These are phyloP conservation scores for Scutellaria galericulata DNA, from an alignment of 257 asterid species.

Conservation along the genomic window DNA sequence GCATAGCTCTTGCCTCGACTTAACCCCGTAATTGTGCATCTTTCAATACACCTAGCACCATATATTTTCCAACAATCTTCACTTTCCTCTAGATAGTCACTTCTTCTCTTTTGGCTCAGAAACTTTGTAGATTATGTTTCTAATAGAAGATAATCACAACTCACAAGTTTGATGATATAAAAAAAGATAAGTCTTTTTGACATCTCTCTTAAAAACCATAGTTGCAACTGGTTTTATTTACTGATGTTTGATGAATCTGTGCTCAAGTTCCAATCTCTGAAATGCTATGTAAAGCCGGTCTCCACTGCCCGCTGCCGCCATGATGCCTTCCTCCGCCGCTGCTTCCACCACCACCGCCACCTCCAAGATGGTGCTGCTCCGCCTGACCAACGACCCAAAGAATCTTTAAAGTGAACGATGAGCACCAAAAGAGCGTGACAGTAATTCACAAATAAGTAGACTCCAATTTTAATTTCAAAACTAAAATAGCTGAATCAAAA, in stretches of 20 bases:
- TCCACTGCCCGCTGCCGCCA: slow-evolving; percentile 48
- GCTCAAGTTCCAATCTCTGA: slow-evolving; percentile 43
- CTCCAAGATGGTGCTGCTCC: slow-evolving; percentile 22
- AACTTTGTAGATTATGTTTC: too few species aligned
- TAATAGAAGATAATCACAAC: neutral
- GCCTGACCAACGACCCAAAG: neutral
- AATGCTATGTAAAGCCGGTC: slow-evolving; percentile 52
- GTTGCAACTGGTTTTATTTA: neutral
- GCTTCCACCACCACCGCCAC: slow-evolving; percentile 6
- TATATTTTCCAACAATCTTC: too few species aligned
- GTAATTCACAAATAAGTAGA: neutral
- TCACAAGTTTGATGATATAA: neutral
- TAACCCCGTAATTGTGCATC: too few species aligned
- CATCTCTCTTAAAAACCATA: neutral
- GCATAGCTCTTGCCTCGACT: too few species aligned
- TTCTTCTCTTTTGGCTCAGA: too few species aligned
- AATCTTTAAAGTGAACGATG: neutral
- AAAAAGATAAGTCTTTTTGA: neutral
- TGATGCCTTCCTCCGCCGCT: slow-evolving; percentile 30
- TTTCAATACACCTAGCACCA: too few species aligned
- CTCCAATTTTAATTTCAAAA: neutral
- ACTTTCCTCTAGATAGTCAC: too few species aligned
- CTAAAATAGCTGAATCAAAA: neutral
- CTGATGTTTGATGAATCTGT: neutral
- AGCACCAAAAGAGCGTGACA: neutral